Percentiles rank a stretch among this genome's conserved stretches.
phyloP scores from a whole-genome alignment of 2,329 filamentous ascomycete species.

The Botrytis elliptica region DNA sequence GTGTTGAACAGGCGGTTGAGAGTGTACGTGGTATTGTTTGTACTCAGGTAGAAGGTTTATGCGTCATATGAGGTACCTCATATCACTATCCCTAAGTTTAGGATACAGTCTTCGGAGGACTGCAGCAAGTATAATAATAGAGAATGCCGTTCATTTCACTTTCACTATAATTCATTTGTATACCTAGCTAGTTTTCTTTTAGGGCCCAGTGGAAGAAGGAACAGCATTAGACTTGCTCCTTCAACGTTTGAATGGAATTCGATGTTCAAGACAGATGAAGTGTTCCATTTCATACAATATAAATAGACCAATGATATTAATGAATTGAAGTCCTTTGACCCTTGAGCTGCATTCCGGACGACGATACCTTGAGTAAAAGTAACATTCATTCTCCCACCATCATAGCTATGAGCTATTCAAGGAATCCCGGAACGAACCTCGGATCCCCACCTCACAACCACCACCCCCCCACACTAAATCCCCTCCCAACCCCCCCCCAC shows the following conservation, averaged over 20 bases:
- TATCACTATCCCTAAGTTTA: background rate
- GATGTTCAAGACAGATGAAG: background rate
- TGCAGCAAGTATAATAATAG: background rate
- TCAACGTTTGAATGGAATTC: background rate
- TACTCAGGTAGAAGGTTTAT: no score
- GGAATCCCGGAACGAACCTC: background rate
- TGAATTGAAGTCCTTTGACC: background rate
- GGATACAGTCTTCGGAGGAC: no score
- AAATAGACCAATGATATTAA: background rate
- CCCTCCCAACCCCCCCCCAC: background rate
- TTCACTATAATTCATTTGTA: fast-evolving
- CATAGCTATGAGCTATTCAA: background rate
- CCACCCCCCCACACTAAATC: background rate
- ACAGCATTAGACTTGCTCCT: background rate
- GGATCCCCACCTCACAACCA: background rate
- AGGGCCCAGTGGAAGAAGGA: background rate
- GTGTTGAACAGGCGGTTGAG: background rate
- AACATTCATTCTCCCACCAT: background rate
- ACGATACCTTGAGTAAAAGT: background rate
- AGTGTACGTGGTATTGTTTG: background rate
- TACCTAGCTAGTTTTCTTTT: background rate
- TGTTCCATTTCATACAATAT: background rate
- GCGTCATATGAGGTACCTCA: background rate
- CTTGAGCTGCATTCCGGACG: background rate
- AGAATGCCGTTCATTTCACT: background rate